Base-by-base conservation (phyloP, 257 asterid species). In the Avicennia marina region DNA sequence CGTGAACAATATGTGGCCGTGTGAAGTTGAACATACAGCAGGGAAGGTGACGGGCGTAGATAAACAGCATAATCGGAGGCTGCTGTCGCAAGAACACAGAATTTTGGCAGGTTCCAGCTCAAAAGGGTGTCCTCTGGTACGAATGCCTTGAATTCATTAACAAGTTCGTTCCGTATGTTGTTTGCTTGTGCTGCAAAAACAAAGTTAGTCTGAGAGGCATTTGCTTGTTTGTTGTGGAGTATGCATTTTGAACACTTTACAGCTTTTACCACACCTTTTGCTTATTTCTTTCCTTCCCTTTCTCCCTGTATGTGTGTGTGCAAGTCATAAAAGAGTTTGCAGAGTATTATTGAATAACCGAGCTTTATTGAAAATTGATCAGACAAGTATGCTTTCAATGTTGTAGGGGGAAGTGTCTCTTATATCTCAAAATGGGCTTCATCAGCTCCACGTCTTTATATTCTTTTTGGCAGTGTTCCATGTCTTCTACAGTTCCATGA, bases 1-100 rank as follows among this genome's bases (percentile, higher is more conserved):
- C 5, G 86, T 83, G 40, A 39, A 70, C 61, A 88, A 95, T 4
- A 85, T 91, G 93, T 68, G 86, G 73, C 97, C 98, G 0, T 91
- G 98, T 42, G 48, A 56, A 0, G 70, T 77, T 2, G 6, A 12
- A 1, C 43, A 38, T 12, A 31, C 4, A 32, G 20, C 7, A 13
- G 43, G 44, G 18, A 8, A 16, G 2, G 36, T 15, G 1, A 11
- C 2, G 3, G 25, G 7, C 20, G 27, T 3, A 4, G 13, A 17
- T n/a, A 3, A 36, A 7, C 41, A 36, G 3, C 68, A 69, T 64
- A 72, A 55, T 20, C 67, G 81, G 13, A 66, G 78, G 70, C 83
- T 77, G 11, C 60, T 77, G 22, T 76, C 57, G 67, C 1, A 32
- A n/a, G 62, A 74, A 16, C 84, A 53, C 42, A 44, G 84, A 42